Conservation (phyloP, 2,329 filamentous ascomycete genomes). For the Epichloe uncinata region DNA sequence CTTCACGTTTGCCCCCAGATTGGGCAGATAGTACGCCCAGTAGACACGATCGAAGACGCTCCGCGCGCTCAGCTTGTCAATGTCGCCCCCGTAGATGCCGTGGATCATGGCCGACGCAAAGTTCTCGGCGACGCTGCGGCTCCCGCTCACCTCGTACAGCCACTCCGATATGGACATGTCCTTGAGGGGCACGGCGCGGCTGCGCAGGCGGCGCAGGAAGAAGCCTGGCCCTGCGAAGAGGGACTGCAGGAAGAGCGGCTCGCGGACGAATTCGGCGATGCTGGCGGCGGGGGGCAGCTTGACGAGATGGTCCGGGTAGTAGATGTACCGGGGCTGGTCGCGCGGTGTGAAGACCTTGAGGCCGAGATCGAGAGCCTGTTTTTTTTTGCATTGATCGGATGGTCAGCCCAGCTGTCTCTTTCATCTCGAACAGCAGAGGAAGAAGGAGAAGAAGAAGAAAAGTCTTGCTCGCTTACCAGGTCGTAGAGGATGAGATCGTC, state of each 20-base stretch:
- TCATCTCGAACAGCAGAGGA: too few species aligned
- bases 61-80: slow-evolving; percentile 64
- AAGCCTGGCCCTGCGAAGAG: slow-evolving; percentile 16
- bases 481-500: slow-evolving; percentile 56
- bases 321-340: slow-evolving; percentile 53
- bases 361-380: slow-evolving; percentile 23
- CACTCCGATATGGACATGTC: slow-evolving; percentile 26
- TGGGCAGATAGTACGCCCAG: slow-evolving; percentile 18
- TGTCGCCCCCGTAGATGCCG: slow-evolving; percentile 86
- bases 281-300: slow-evolving; percentile 17
- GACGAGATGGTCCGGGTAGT: slow-evolving; percentile 65
- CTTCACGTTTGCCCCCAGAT: slow-evolving; percentile 27
- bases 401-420: slow-evolving; percentile 4
- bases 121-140: slow-evolving; percentile 46
- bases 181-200: slow-evolving; percentile 10
- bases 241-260: slow-evolving; percentile 21
- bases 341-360: slow-evolving; percentile 35
- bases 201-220: slow-evolving; percentile 11
- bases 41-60: slow-evolving; percentile 31
- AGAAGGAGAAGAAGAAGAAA: neutral
- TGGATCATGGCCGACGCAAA: slow-evolving; percentile 64
- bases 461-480: slow-evolving; percentile 45
- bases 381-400: neutral
- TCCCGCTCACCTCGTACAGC: slow-evolving; percentile 18
- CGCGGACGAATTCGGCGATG: slow-evolving; percentile 15